A percentile compares a stretch with the other conserved stretches of the same genome.
These are phyloP conservation scores for Chlamydomonas schloesseri DNA, from an alignment of 139 green algal species.

Conservation along the genomic window DNA sequence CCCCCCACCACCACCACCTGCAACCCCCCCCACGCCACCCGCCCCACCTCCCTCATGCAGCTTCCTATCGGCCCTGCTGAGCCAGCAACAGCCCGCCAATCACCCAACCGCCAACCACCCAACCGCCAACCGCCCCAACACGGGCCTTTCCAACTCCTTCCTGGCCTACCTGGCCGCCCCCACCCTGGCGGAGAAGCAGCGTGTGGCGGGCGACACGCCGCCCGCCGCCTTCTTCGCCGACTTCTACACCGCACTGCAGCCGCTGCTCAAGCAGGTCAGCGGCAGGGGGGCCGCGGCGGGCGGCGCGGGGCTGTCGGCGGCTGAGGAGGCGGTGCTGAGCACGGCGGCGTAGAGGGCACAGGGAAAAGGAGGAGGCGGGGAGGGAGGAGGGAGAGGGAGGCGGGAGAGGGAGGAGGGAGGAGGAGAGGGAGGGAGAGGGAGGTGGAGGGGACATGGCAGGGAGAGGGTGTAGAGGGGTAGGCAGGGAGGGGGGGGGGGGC, in stretches of 20 bases:
- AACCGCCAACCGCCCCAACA: too few relatives aligned
- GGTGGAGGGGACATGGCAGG: background rate
- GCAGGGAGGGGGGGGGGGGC: background rate
- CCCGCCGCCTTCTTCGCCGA: conserved; percentile 28
- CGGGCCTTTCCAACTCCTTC: background rate
- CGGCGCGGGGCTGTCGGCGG: background rate
- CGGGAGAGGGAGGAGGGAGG: background rate
- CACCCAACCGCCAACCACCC: too few relatives aligned
- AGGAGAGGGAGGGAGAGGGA: background rate
- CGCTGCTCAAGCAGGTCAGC: conserved; percentile 31
- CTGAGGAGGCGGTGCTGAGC: background rate
- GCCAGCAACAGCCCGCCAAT: background rate
- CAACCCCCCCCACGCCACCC: too few relatives aligned
- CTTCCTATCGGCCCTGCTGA: background rate
- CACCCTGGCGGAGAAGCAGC: conserved; percentile 14
- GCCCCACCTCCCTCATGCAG: too few relatives aligned
- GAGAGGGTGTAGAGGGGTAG: background rate
- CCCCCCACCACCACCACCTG: too few relatives aligned
- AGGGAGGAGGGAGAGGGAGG: background rate
- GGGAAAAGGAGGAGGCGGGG: too few relatives aligned
- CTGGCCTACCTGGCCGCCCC: conserved; percentile 32
- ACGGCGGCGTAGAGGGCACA: background rate
- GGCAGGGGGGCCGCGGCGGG: background rate
- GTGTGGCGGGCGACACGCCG: background rate
- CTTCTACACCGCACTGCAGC: conserved; percentile 21